Evolutionary conservation across 1,139 yeast species (phyloP).

Genomic region (Starmera stellimalicola): DNA sequence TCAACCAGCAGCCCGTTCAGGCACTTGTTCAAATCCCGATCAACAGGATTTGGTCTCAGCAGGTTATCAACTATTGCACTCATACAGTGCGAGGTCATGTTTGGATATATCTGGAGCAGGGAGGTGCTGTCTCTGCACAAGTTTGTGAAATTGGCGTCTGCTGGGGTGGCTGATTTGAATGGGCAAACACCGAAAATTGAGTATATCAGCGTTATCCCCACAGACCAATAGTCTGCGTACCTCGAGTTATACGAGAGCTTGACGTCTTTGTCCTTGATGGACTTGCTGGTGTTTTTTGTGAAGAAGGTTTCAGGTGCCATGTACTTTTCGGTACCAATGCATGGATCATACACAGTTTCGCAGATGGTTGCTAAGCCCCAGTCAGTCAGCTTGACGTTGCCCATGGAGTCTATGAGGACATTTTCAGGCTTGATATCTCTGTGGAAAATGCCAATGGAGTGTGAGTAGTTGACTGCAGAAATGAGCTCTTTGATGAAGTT

Average conservation of each 20-base stretch:
- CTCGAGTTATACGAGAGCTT: conserved; percentile 51
- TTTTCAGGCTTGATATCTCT: conserved; percentile 87
- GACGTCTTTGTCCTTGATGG: neutral
- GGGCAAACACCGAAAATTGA: conserved; percentile 83
- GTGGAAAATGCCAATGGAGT: conserved; percentile 63
- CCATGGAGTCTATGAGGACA: conserved; percentile 53
- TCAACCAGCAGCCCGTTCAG: conserved; percentile 1
- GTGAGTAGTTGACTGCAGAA: conserved; percentile 66
- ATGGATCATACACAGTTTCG: conserved; percentile 55
- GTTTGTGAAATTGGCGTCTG: conserved; percentile 64
- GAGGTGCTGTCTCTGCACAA: conserved; percentile 66
- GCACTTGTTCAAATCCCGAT: conserved; percentile 13
- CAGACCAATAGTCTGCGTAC: conserved; percentile 82
- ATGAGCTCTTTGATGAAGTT: conserved; percentile 62
- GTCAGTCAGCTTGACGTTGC: conserved; percentile 73
- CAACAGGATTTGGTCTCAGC: conserved; percentile 15
- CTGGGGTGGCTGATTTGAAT: conserved; percentile 53
- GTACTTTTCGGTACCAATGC: conserved; percentile 86
- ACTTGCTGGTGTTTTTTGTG: conserved; percentile 6
- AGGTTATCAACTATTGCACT: conserved; percentile 13
- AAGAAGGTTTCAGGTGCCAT: conserved; percentile 86
- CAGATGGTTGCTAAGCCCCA: conserved; percentile 79
- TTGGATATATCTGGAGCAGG: conserved; percentile 65
- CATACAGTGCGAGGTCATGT: conserved; percentile 15
- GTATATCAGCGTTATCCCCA: conserved; percentile 76